Evolutionary conservation across 2,329 filamentous ascomycete species (phyloP), one percentile per base, ranked within the genome.

Genomic region (Stachybotrys chlorohalonatus): DNA sequence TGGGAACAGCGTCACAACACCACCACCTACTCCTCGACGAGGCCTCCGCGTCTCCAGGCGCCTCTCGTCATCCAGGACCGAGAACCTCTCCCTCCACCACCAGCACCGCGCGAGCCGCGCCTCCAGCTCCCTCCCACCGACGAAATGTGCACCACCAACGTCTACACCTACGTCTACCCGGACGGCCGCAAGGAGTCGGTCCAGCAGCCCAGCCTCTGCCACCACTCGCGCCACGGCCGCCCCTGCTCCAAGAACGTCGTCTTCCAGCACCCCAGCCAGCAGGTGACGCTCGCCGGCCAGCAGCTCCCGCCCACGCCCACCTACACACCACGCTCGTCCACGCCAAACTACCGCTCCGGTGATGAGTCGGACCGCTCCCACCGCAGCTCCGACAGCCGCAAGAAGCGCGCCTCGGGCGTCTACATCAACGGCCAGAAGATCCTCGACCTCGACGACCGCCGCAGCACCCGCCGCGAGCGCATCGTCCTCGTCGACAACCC

Each of bases 91-190:
- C 50, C 50, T 45, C n/a, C n/a, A 9, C 32, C 32, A 42, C n/a
- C 31, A 52, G 15, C n/a, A 52, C 31, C 17, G 31, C 31, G 36
- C 36, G 36, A 42, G 36, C 36, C 36, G 36, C 36, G 36, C 36
- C 36, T 13, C 36, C 9, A 45, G 13, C 7, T n/a, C 32, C 31
- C 36, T 45, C 60, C 52, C 54, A 63, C 64, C 60, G 61, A 63
- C 71, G 73, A 69, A 51, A 81, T 81, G 78, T 81, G 78, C 67
- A 72, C 73, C 58, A 75, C 72, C 56, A 70, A 77, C 61, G 58
- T 75, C 52, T 77, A 73, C 69, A 69, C 73, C 39, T 74, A 76
- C 63, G 62, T 74, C 61, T 73, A 74, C 69, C 71, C 76, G 4
- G 74, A 80, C 64, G 75, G 75, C 55, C 70, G 66, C 51, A 58